Percentiles rank a stretch among this genome's conserved stretches.
Evolutionary conservation across 148 eudicot species (phyloP).

Genomic region (Amaranthus cruentus): DNA sequence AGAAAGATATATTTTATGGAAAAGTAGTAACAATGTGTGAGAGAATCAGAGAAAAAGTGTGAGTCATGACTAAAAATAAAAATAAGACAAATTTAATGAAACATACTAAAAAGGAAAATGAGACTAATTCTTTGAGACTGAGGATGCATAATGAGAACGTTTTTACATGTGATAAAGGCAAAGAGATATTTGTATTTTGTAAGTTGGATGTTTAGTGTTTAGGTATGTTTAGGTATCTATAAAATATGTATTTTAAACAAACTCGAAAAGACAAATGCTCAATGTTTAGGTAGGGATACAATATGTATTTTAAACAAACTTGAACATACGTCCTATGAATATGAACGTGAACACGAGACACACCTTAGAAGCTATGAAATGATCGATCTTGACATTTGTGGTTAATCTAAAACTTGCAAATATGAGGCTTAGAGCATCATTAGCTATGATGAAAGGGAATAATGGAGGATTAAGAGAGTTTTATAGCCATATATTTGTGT

Average conservation of each 20-base stretch:
- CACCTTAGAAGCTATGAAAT: not conserved
- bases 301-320: not conserved
- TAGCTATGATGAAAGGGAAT: constrained; percentile 5
- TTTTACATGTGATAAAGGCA: too few species aligned
- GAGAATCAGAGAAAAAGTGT: too few species aligned
- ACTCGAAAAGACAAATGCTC: too few species aligned
- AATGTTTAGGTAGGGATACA: not conserved
- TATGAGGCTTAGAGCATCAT: not conserved
- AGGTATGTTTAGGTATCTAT: not conserved
- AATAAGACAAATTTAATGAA: too few species aligned
- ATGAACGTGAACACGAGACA: not conserved
- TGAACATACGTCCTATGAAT: not conserved
- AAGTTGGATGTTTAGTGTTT: not conserved
- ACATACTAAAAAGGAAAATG: too few species aligned
- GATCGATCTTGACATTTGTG: not conserved
- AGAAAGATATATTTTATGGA: too few species aligned
- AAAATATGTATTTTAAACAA: not conserved
- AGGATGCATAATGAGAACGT: too few species aligned
- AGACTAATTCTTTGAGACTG: too few species aligned
- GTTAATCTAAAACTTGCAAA: not conserved
- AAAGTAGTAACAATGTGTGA: too few species aligned
- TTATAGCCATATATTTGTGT: constrained; percentile 1
- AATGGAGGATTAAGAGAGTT: constrained; percentile 5
- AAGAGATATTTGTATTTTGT: too few species aligned
- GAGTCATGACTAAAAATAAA: too few species aligned